Base-by-base conservation (phyloP, 2,329 filamentous ascomycete genomes). In the Proliferodiscus dingleyae region DNA sequence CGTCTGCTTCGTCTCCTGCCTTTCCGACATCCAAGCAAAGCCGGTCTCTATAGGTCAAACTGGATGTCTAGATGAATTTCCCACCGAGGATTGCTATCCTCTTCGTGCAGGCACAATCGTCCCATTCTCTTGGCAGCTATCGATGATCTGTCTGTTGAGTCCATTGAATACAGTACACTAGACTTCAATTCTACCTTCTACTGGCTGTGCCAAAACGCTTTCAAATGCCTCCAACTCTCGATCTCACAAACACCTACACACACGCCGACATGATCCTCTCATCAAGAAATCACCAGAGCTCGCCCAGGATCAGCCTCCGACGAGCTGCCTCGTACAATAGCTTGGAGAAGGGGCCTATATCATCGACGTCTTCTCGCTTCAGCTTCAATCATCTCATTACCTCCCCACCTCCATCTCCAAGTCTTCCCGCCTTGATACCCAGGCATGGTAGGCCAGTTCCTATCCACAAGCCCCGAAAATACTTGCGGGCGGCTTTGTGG, bases 371-470 rank as follows among this genome's bases (percentile, higher is more conserved):
- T 26, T 80, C 80, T 15, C 70, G 78, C 37, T 83, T 83, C 65
- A 79, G 69, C 64, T 81, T 85, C 66, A 82, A 82, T 58, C 79
- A 86, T 52, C 73, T 87, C 30, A 69, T 83, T 55, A 82, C 80
- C 64, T 81, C 78, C 21, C 86, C 84, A 21, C 83, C 84, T 3
- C 77, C 77, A 26, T 91, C 83, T 2, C 85, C 84, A 2, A 78
- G 79, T 52, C 75, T 89, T 40, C 87, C 84, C 10, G 81, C 79
- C 11, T 72, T 86, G 43, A 70, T 85, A 28, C 81, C 81, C 11
- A 75, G 81, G 50, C 78, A 80, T 59, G 77, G 81, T 59, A 81
- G 83, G 65, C 71, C 72, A 16, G 68, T 71, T 34, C 69, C 76
- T n/a, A 67, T 77, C 39, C 52, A 44, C 10, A 57, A 30, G 11